These are phyloP conservation scores for Cnidoscolus chayamansa DNA, from an alignment of 441 rosid species.

Conservation along the genomic window DNA sequence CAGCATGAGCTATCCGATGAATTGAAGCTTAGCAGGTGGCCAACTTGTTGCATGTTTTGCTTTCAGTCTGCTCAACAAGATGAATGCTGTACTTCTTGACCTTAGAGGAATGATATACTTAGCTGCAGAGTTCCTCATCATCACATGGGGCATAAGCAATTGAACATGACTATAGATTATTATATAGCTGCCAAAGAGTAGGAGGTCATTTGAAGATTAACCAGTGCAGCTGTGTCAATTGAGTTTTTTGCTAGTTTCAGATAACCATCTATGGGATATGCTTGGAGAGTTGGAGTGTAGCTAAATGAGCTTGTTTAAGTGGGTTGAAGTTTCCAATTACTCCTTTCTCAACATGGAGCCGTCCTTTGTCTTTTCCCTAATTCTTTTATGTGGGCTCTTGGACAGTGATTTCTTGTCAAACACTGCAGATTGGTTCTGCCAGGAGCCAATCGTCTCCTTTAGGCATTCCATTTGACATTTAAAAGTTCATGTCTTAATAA, in stretches of 20 bases:
- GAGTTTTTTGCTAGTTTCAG: neutral
- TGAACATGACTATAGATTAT: neutral
- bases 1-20: too few relatives aligned
- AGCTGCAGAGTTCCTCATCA: neutral
- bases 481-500: too few relatives aligned
- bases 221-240: neutral
- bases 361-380: too few relatives aligned
- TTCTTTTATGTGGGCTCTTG: too few relatives aligned
- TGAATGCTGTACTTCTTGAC: neutral
- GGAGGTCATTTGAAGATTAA: neutral
- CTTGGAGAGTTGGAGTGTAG: neutral
- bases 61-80: neutral
- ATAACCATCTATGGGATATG: neutral
- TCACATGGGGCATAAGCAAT: neutral
- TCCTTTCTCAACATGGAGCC: neutral
- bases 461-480: too few relatives aligned
- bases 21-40: slow-evolving; percentile 8
- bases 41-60: neutral
- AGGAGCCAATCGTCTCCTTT: too few relatives aligned
- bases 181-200: neutral
- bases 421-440: too few relatives aligned
- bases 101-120: neutral
- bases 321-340: neutral
- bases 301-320: neutral
- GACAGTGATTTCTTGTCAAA: too few relatives aligned